Percentiles rank a stretch among this genome's conserved stretches.
Evolutionary conservation across 2,329 filamentous ascomycete genomes (phyloP).

Genomic region (Colletotrichum australisinense): DNA sequence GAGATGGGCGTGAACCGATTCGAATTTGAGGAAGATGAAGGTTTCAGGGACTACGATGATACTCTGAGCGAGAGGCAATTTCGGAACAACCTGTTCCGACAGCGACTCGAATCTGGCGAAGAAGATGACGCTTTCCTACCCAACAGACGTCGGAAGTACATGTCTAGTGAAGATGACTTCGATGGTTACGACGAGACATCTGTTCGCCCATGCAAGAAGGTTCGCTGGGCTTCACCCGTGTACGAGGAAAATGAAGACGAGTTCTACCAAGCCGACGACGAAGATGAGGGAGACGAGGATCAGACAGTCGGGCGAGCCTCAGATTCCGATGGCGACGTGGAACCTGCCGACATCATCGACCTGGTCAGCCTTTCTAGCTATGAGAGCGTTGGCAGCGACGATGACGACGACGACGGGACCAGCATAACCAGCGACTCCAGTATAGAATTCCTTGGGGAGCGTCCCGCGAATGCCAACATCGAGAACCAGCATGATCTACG

Average conservation of each 20-base stretch:
- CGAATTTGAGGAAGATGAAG: too few relatives aligned
- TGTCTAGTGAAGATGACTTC: background rate
- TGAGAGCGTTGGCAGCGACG: background rate
- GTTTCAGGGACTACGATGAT: too few relatives aligned
- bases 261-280: background rate
- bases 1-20: too few relatives aligned
- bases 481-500: background rate
- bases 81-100: too few relatives aligned
- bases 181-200: background rate
- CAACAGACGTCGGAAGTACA: background rate
- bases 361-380: background rate
- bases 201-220: background rate
- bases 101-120: too few relatives aligned
- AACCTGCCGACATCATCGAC: background rate
- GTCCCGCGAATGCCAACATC: background rate
- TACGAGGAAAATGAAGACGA: background rate
- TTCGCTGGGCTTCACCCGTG: background rate
- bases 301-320: background rate
- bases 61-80: too few relatives aligned
- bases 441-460: constrained; percentile 14
- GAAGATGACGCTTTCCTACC: too few relatives aligned
- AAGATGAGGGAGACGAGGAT: background rate
- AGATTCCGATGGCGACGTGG: background rate
- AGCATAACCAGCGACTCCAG: constrained; percentile 2
- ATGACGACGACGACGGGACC: background rate